Evolutionary conservation across 2,329 filamentous ascomycete species (phyloP).

Genomic region (Botrytis paeoniae): DNA sequence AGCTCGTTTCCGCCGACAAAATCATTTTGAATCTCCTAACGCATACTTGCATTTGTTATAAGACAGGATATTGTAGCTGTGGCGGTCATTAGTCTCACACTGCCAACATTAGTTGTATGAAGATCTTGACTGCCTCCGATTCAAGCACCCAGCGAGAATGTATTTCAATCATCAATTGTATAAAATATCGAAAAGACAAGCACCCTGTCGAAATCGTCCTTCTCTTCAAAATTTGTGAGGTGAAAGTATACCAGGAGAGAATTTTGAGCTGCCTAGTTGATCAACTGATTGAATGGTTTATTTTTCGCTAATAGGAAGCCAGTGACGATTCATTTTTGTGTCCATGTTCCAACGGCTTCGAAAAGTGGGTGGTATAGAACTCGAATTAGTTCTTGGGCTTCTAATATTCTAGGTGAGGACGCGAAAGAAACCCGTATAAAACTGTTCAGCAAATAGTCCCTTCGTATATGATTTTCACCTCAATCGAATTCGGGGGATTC

Average conservation of each 20-base stretch:
- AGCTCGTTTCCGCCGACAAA: neutral
- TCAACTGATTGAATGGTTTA: neutral
- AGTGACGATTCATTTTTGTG: neutral
- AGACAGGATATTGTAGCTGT: neutral
- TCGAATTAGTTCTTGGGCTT: neutral
- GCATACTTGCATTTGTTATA: neutral
- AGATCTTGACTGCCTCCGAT: neutral
- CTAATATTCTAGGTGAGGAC: neutral
- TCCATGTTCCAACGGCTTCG: neutral
- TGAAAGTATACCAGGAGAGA: neutral
- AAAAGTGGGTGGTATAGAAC: neutral
- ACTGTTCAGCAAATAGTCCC: neutral
- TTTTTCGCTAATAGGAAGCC: neutral
- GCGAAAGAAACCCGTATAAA: too few relatives aligned
- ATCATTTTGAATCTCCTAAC: neutral
- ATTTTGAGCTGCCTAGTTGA: neutral
- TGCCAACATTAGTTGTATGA: neutral
- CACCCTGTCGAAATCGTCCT: neutral
- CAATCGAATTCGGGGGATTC: neutral
- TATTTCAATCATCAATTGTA: neutral
- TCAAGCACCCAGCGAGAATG: neutral
- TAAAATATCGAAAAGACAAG: neutral
- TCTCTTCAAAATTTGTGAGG: neutral
- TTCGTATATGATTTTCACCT: neutral
- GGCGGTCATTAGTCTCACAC: neutral